Evolutionary conservation across 768 basidiomycete species (phyloP).

Genomic region (Hydnomerulius pinastri): DNA sequence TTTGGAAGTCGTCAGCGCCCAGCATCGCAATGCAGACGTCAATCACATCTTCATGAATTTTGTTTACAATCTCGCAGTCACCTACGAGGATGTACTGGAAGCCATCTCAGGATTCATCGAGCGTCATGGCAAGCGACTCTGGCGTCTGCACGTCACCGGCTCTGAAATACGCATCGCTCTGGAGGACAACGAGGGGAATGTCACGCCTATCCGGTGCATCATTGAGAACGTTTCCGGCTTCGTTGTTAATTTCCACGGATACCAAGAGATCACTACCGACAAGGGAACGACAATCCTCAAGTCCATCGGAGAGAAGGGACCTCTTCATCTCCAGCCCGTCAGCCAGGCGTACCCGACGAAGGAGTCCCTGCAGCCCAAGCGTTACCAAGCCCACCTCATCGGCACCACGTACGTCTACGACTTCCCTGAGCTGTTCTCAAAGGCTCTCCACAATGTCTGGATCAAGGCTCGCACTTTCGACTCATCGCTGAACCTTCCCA

Average conservation of each 20-base stretch:
- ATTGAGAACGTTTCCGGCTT: slow-evolving; percentile 99
- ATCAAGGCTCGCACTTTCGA: slow-evolving; percentile 63
- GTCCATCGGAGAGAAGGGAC: slow-evolving; percentile 97
- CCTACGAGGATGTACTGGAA: slow-evolving; percentile 94
- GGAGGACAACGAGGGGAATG: slow-evolving; percentile 93
- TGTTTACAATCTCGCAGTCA: slow-evolving; percentile 93
- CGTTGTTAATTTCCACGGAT: slow-evolving; percentile 97
- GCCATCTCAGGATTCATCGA: slow-evolving; percentile 99
- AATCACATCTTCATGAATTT: slow-evolving; percentile 99
- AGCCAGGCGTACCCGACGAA: slow-evolving; percentile 94
- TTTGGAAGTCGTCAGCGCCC: slow-evolving; percentile 88
- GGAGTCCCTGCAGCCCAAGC: slow-evolving; percentile 96
- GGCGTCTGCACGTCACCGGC: slow-evolving; percentile 97
- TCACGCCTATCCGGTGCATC: slow-evolving; percentile 94
- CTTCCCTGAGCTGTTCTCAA: slow-evolving; percentile 98
- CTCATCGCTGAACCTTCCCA: slow-evolving; percentile 71
- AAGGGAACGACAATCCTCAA: slow-evolving; percentile 95
- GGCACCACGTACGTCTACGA: slow-evolving; percentile 99
- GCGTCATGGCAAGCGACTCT: slow-evolving; percentile 95
- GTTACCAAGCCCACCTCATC: slow-evolving; percentile 97
- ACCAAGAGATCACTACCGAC: slow-evolving; percentile 97
- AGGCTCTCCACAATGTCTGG: slow-evolving; percentile 95
- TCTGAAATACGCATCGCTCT: slow-evolving; percentile 95
- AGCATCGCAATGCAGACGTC: slow-evolving; percentile 91
- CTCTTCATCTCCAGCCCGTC: slow-evolving; percentile 93